Base-by-base conservation (phyloP, 805 yeast genomes). In the Ogataea paraovalis region DNA sequence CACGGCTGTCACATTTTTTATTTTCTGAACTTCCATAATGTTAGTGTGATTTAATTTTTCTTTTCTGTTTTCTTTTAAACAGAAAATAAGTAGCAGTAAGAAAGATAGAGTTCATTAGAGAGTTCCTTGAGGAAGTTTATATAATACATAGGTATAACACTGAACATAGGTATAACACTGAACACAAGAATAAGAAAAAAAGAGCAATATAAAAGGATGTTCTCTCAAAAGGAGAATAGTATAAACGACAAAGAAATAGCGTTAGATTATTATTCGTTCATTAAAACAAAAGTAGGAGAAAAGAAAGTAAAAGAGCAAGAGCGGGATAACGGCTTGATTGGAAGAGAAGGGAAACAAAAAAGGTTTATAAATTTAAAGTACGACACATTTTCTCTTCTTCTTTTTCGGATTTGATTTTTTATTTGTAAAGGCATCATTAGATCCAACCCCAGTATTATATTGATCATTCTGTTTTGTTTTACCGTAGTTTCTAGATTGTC, bases 1-100 rank as follows among this genome's bases (percentile, higher is more conserved):
- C 87, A 78, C 85, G 81, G 82, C 79, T 80, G 80, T 82, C 87
- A 82, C 65, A 66, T 62, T 70, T 54, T 53, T 50, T 25, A 21
- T n/a, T n/a, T n/a, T n/a, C n/a, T n/a, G n/a, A n/a, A n/a, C n/a
- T n/a, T n/a, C n/a, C n/a, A n/a, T n/a, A 16, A 36, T 30, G 34
- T 6, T 30, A 10, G 5, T 7, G 16, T 6, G 5, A 10, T 30
- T 30, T 30, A n/a, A n/a, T n/a, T n/a, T n/a, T n/a, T n/a, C 10
- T 25, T 25, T 25, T 25, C 10, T 25, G 28, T 25, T 25, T 25
- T 10, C 28, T 25, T 7, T 25, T n/a, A n/a, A n/a, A n/a, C 10
- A 25, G 28, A 20, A 34, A 34, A 18, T 12, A 34, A 34, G 7
- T 9, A 5, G 14, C 7, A 4, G 18, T 34, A 13, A 4, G 39